Base-by-base conservation (phyloP, 148 eudicot species). In the Chenopodium album region DNA sequence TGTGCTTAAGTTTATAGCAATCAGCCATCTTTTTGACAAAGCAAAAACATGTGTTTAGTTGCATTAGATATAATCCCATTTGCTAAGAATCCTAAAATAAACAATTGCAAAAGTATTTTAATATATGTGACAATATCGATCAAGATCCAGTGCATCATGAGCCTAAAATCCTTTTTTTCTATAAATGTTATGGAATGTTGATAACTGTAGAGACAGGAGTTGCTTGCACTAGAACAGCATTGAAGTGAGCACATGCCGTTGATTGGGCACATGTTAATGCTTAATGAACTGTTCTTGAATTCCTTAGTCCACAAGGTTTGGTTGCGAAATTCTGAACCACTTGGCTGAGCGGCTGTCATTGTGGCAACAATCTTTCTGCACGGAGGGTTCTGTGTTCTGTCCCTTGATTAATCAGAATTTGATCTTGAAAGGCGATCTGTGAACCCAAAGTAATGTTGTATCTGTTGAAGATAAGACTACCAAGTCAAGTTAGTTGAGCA, bases 21-120 rank as follows among this genome's bases (percentile, higher is more conserved):
- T 69, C 52, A 76, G 71, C 56, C 78, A 80, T 71, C 86, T 84
- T 84, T 31, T 13, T 46, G n/a, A n/a, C 77, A 60, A 84, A 84
- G 86, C 83, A 76, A 84, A 65, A 28, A 41, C 20, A 44, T 34
- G 14, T 17, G 73, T 44, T 56, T 52, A 9, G 8, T 65, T 20
- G 16, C 28, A 66, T 79, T 26, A 4, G 17, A 78, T 78, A 32
- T 71, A 37, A 37, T 79, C 50, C 67, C 46, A 79, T 11, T 70
- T 69, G 76, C 37, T 20, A 68, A 68, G 44, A 32, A 2, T 12
- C 22, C 20, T 68, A 41, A 6, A 6, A 41, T 1, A 68, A 68
- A 29, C 72, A 68, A 12, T 62, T 62, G 22, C 44, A 5, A 41
- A 41, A 41, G 44, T 41, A 41, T 41, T 4, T 41, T 41, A 41